phyloP scores from a whole-genome alignment of 2,329 filamentous ascomycete species.

The Diaporthe velutina region DNA sequence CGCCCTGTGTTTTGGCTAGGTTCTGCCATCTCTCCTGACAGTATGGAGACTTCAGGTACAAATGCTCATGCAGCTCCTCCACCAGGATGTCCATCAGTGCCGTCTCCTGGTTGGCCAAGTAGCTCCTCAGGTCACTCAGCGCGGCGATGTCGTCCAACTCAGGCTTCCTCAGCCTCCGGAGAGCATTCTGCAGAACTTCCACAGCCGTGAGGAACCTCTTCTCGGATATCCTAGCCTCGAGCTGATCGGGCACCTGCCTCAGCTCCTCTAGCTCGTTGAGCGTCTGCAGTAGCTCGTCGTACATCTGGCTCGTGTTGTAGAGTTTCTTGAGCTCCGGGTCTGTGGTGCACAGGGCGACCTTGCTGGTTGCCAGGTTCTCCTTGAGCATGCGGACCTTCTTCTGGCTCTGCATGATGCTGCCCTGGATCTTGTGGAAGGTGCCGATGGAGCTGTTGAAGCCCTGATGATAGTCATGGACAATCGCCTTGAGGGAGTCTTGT shows the following conservation, averaged over 20 bases:
- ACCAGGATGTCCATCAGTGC: slow-evolving; percentile 93
- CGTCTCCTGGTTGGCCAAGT: slow-evolving; percentile 93
- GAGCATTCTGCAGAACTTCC: slow-evolving; percentile 88
- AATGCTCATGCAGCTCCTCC: slow-evolving; percentile 96
- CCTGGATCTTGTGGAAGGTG: slow-evolving; percentile 98
- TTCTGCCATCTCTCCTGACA: slow-evolving; percentile 96
- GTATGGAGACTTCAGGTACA: slow-evolving; percentile 98
- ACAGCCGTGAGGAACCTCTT: slow-evolving; percentile 95
- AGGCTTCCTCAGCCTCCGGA: slow-evolving; percentile 85
- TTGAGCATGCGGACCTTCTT: slow-evolving; percentile 85
- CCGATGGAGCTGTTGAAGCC: slow-evolving; percentile 99
- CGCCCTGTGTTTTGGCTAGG: slow-evolving; percentile 76
- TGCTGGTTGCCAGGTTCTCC: slow-evolving; percentile 84
- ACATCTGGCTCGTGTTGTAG: slow-evolving; percentile 87
- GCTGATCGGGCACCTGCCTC: slow-evolving; percentile 87
- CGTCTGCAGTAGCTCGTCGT: slow-evolving; percentile 88
- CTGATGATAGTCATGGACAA: slow-evolving; percentile 98
- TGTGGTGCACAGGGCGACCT: slow-evolving; percentile 83
- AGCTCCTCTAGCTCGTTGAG: slow-evolving; percentile 89
- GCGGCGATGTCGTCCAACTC: slow-evolving; percentile 94
- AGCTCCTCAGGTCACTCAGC: slow-evolving; percentile 85
- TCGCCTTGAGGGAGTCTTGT: slow-evolving; percentile 92
- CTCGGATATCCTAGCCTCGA: slow-evolving; percentile 95
- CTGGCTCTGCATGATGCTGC: slow-evolving; percentile 90
- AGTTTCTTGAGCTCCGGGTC: slow-evolving; percentile 93